Percentiles rank a stretch among this genome's conserved stretches.
Conservation (phyloP, 2,329 filamentous ascomycete species). For the Fusarium sp. region DNA sequence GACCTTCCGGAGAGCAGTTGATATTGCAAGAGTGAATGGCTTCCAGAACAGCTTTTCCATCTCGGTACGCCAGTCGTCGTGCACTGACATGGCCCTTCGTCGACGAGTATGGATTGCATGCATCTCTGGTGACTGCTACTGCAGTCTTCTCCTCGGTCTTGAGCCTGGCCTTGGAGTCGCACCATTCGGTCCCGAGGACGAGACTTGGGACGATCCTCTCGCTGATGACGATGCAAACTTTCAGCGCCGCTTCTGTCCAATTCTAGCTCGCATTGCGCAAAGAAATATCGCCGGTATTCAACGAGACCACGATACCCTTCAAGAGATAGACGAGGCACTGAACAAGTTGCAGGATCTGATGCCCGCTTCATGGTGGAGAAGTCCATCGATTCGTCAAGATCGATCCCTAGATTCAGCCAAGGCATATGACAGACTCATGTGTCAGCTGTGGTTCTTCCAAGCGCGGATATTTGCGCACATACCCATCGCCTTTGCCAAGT, state of each 20-base stretch:
- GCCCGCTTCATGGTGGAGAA: slow-evolving; percentile 30
- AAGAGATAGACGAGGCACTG: slow-evolving; percentile 16
- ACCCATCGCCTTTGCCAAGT: slow-evolving; percentile 23
- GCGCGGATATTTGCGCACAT: slow-evolving; percentile 22
- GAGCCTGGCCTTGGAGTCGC: slow-evolving; percentile 23
- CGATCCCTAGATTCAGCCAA: slow-evolving; percentile 19
- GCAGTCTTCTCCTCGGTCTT: slow-evolving; percentile 30
- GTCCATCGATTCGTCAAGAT: slow-evolving; percentile 18
- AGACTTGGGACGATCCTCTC: slow-evolving; percentile 22
- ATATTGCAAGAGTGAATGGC: slow-evolving; percentile 19
- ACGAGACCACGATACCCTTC: slow-evolving; percentile 2
- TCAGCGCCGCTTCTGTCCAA: slow-evolving; percentile 22
- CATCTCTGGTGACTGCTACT: slow-evolving; percentile 31
- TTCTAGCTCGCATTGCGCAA: slow-evolving; percentile 28
- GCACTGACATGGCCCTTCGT: slow-evolving; percentile 7
- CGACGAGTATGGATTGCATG: slow-evolving; percentile 31
- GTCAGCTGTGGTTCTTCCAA: slow-evolving; percentile 35
- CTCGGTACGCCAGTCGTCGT: slow-evolving; percentile 10
- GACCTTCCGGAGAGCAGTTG: slow-evolving; percentile 24
- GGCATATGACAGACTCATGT: slow-evolving; percentile 25
- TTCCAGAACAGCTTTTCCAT: slow-evolving; percentile 29
- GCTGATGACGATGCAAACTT: slow-evolving; percentile 22
- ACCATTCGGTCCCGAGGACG: slow-evolving; percentile 21
- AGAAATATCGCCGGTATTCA: slow-evolving; percentile 24
- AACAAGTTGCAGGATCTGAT: slow-evolving; percentile 15